Evolutionary conservation across 306 rosid genomes (phyloP).

Genomic region (Castanospermum australe): DNA sequence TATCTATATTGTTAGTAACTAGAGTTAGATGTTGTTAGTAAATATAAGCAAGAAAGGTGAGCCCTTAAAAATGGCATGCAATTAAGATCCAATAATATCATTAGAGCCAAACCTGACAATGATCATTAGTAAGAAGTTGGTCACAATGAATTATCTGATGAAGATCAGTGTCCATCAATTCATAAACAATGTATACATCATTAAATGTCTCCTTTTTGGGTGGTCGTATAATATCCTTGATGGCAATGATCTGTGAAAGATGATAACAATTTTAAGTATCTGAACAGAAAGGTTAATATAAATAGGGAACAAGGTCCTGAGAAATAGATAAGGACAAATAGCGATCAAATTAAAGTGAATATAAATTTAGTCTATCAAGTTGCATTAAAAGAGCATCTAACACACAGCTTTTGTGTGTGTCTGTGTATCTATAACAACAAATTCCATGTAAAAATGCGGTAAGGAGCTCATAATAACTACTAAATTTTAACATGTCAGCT

Average conservation of each 20-base stretch:
- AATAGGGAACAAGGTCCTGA: neutral
- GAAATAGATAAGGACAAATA: neutral
- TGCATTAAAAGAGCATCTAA: neutral
- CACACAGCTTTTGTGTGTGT: neutral
- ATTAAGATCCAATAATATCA: constrained; percentile 1
- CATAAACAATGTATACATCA: constrained; percentile 49
- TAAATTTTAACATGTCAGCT: too few species aligned
- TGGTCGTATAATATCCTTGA: constrained; percentile 50
- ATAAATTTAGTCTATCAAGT: neutral
- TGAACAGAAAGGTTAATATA: constrained; percentile 18
- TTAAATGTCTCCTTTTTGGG: constrained; percentile 41
- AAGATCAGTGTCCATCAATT: constrained; percentile 58
- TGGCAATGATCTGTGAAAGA: constrained; percentile 43
- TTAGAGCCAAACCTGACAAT: constrained; percentile 50
- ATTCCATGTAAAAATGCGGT: too few species aligned
- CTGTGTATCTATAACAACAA: too few species aligned
- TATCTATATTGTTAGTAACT: neutral
- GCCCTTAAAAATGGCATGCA: neutral
- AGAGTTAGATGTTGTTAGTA: constrained; percentile 7
- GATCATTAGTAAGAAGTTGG: constrained; percentile 45
- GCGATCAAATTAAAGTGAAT: neutral
- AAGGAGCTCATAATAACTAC: too few species aligned
- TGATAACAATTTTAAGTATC: constrained; percentile 25
- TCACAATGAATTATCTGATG: constrained; percentile 55
- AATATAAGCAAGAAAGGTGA: constrained; percentile 7